Percentiles rank a stretch among this genome's conserved stretches.
phyloP scores from a whole-genome alignment of 805 yeast species.

The Saccharomycopsis fermentans region DNA sequence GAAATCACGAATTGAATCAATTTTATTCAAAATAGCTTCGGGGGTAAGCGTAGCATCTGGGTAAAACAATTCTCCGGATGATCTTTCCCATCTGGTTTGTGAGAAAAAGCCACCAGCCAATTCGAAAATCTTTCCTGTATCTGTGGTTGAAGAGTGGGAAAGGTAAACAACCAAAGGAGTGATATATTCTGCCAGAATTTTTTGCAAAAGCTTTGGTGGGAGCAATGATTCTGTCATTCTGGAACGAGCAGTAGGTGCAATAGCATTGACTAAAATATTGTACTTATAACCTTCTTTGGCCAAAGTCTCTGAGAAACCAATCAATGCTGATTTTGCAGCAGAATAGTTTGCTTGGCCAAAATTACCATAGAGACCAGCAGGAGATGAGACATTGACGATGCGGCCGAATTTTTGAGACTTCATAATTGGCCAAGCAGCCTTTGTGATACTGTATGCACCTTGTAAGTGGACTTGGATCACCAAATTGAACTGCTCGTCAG shows the following conservation, averaged over 20 bases:
- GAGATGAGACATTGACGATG: constrained; percentile 87
- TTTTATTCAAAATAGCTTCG: constrained; percentile 64
- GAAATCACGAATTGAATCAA: constrained; percentile 55
- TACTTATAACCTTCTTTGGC: constrained; percentile 87
- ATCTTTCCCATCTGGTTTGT: constrained; percentile 91
- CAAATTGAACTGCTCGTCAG: constrained; percentile 63
- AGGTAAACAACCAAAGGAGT: constrained; percentile 85
- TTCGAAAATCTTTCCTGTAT: constrained; percentile 74
- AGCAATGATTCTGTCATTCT: constrained; percentile 90
- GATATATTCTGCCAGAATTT: constrained; percentile 75
- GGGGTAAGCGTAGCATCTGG: constrained; percentile 74
- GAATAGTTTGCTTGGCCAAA: constrained; percentile 96
- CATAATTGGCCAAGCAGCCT: constrained; percentile 89
- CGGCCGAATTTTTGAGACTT: constrained; percentile 81
- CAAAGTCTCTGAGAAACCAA: constrained; percentile 87
- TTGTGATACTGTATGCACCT: constrained; percentile 78
- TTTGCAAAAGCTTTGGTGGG: constrained; percentile 76
- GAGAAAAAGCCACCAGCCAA: constrained; percentile 91
- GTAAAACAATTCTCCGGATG: constrained; percentile 75
- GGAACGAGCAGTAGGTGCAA: constrained; percentile 92
- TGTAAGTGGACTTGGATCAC: constrained; percentile 82
- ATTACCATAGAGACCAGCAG: constrained; percentile 94
- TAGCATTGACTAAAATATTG: constrained; percentile 75
- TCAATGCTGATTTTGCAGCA: constrained; percentile 82
- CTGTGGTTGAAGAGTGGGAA: constrained; percentile 48